Conservation (phyloP, 2,329 filamentous ascomycete species). For the Pestalotiopsis sp. region DNA sequence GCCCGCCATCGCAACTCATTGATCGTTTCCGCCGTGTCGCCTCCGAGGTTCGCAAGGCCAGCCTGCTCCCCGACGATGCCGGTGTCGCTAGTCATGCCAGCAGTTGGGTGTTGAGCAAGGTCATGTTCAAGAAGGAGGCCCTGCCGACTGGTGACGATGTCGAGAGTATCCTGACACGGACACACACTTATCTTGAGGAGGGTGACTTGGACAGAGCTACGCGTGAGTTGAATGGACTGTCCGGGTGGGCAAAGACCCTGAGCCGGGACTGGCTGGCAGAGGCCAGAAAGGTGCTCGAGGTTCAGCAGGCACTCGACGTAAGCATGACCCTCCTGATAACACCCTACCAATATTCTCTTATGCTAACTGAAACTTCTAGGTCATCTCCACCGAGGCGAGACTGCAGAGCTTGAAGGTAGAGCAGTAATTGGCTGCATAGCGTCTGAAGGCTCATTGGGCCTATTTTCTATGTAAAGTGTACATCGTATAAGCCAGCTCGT, state of each 20-base stretch:
- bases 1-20: slow-evolving; percentile 81
- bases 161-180: slow-evolving; percentile 88
- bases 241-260: slow-evolving; percentile 94
- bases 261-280: slow-evolving; percentile 93
- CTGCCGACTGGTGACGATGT: slow-evolving; percentile 85
- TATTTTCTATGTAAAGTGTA: slow-evolving; percentile 13
- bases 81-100: slow-evolving; percentile 94
- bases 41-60: slow-evolving; percentile 89
- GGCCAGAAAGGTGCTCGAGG: slow-evolving; percentile 89
- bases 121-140: slow-evolving; percentile 94
- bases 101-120: slow-evolving; percentile 85
- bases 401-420: slow-evolving; percentile 86
- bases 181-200: slow-evolving; percentile 89
- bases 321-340: slow-evolving; percentile 36
- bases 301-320: slow-evolving; percentile 94
- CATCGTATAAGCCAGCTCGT: slow-evolving; percentile 7
- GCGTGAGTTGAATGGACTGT: slow-evolving; percentile 89
- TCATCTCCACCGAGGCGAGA: slow-evolving; percentile 88
- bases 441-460: not conserved
- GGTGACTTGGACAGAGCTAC: slow-evolving; percentile 90
- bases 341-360: not conserved
- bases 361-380: slow-evolving; percentile 50
- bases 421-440: slow-evolving; percentile 41
- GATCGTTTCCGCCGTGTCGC: slow-evolving; percentile 96
- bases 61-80: slow-evolving; percentile 87